A percentile compares a stretch with the other conserved stretches of the same genome.
These are phyloP conservation scores for Aspergillus leporis DNA, from an alignment of 495 filamentous ascomycete species.

Conservation along the genomic window DNA sequence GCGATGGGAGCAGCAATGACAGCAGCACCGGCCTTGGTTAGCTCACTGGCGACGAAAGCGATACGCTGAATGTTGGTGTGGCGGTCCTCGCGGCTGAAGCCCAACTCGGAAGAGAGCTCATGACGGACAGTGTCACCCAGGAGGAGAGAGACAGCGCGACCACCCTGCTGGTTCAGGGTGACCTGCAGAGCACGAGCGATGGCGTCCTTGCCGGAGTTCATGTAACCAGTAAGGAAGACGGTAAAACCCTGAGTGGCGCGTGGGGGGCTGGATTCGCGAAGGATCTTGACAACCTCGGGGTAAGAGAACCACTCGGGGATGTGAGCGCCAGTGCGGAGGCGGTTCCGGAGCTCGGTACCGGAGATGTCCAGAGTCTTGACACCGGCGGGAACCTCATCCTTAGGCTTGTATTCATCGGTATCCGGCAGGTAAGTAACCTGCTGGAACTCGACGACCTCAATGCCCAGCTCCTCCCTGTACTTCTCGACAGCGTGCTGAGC, in stretches of 20 bases:
- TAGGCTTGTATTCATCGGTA: slow-evolving; percentile 90
- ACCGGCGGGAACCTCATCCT: slow-evolving; percentile 82
- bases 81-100: slow-evolving; percentile 91
- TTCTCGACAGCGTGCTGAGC: slow-evolving; percentile 98
- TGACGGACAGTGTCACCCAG: slow-evolving; percentile 92
- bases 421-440: slow-evolving; percentile 99
- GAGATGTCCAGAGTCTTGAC: slow-evolving; percentile 94
- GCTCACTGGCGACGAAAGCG: slow-evolving; percentile 91
- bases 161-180: slow-evolving; percentile 97
- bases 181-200: slow-evolving; percentile 95
- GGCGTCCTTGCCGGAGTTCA: slow-evolving; percentile 95
- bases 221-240: slow-evolving; percentile 95
- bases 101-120: slow-evolving; percentile 92
- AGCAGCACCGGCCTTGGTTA: slow-evolving; percentile 88
- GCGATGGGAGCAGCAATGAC: slow-evolving; percentile 98
- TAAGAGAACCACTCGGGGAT: slow-evolving; percentile 99
- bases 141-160: slow-evolving; percentile 88
- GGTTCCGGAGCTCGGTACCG: slow-evolving; percentile 89
- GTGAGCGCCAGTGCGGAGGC: slow-evolving; percentile 84
- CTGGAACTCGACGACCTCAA: slow-evolving; percentile 98
- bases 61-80: slow-evolving; percentile 96
- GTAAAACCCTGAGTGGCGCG: slow-evolving; percentile 92
- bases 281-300: slow-evolving; percentile 94
- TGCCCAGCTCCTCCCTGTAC: slow-evolving; percentile 92
- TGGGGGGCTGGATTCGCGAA: slow-evolving; percentile 91